Percentiles rank a stretch among this genome's conserved stretches.
These are phyloP conservation scores for Ophiocordyceps camponoti-leonardi DNA, from an alignment of 2,329 filamentous ascomycete species.

Conservation along the genomic window DNA sequence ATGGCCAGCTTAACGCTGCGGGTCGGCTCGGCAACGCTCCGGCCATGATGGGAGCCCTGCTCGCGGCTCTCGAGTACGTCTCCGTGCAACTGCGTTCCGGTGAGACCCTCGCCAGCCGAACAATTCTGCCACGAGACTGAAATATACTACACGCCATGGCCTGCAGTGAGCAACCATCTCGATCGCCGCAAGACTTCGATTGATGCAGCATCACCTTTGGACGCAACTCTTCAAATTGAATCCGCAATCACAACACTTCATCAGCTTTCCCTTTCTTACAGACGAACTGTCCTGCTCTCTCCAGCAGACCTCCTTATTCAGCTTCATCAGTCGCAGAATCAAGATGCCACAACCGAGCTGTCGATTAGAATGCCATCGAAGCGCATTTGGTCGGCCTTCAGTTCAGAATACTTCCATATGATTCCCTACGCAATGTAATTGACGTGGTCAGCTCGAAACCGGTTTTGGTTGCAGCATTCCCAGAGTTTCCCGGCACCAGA, in stretches of 20 bases:
- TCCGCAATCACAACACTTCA: neutral
- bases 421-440: neutral
- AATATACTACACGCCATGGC: neutral
- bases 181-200: neutral
- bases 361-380: neutral
- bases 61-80: neutral
- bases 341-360: neutral
- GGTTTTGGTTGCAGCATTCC: neutral
- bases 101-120: neutral
- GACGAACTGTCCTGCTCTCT: neutral
- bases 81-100: neutral
- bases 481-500: neutral
- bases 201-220: neutral
- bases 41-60: neutral
- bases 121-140: neutral
- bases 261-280: neutral
- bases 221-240: neutral
- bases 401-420: neutral
- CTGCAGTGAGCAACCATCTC: neutral
- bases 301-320: neutral
- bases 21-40: neutral
- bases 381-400: neutral
- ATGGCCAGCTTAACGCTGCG: too few relatives aligned
- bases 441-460: neutral
- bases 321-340: neutral